A percentile compares a stretch with the other conserved stretches of the same genome.
Evolutionary conservation across 2,329 filamentous ascomycete species (phyloP).

Genomic region (Colletotrichum plurivorum): DNA sequence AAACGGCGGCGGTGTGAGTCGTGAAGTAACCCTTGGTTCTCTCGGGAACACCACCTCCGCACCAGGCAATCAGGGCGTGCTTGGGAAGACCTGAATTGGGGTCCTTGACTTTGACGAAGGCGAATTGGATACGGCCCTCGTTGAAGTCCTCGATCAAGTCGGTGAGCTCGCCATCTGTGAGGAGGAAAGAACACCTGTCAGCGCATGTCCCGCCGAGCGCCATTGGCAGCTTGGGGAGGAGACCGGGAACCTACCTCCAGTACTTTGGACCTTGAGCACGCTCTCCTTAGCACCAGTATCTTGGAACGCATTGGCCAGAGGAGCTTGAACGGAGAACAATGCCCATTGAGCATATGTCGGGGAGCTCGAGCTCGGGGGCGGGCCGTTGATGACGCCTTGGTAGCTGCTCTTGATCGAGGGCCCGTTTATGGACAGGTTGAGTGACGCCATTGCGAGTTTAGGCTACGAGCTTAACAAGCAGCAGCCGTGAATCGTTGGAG

Average conservation of each 20-base stretch:
- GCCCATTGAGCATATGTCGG: conserved; percentile 94
- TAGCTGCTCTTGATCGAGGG: conserved; percentile 89
- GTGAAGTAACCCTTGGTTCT: conserved; percentile 99
- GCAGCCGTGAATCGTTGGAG: conserved; percentile 22
- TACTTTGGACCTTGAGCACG: conserved; percentile 92
- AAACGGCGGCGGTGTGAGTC: conserved; percentile 89
- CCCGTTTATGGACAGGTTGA: conserved; percentile 85
- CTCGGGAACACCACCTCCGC: conserved; percentile 97
- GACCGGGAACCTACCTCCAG: conserved; percentile 74
- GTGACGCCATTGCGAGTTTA: conserved; percentile 76
- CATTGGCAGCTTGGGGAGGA: conserved; percentile 28
- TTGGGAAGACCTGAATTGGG: conserved; percentile 92
- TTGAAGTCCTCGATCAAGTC: conserved; percentile 97
- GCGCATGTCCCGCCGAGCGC: conserved; percentile 34
- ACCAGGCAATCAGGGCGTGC: conserved; percentile 95
- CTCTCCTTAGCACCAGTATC: conserved; percentile 90
- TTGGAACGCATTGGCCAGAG: conserved; percentile 93
- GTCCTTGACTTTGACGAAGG: conserved; percentile 96
- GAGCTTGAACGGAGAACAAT: conserved; percentile 92
- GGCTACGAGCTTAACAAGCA: conserved; percentile 42
- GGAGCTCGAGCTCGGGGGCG: conserved; percentile 70
- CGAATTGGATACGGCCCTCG: conserved; percentile 96
- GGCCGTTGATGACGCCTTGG: conserved; percentile 69
- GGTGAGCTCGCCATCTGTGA: conserved; percentile 86
- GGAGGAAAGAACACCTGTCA: conserved; percentile 36